A percentile compares a stretch with the other conserved stretches of the same genome.
These are phyloP conservation scores for Colletotrichum paranaense DNA, from an alignment of 2,329 filamentous ascomycete species.

Conservation along the genomic window DNA sequence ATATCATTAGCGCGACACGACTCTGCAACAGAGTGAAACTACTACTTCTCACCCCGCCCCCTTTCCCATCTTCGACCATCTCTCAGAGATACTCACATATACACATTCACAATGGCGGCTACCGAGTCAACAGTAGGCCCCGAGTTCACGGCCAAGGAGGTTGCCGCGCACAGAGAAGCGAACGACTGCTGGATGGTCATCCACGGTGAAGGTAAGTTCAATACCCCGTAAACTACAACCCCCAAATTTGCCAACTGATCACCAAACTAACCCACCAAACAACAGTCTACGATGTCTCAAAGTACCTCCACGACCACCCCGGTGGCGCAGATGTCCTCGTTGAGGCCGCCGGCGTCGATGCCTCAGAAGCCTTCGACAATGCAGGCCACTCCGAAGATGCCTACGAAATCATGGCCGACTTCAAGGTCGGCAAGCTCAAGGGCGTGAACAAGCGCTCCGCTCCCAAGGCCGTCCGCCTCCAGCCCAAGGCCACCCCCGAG, in stretches of 20 bases:
- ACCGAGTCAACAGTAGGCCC: slow-evolving; percentile 30
- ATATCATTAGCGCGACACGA: background rate
- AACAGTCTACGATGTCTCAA: slow-evolving; percentile 68
- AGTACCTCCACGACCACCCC: slow-evolving; percentile 70
- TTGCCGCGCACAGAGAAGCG: slow-evolving; percentile 60
- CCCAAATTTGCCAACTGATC: no score
- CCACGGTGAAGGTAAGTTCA: slow-evolving; percentile 61
- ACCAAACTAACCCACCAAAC: background rate
- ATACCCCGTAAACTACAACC: background rate
- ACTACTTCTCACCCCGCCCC: background rate
- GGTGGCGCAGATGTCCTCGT: slow-evolving; percentile 83
- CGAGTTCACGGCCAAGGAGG: slow-evolving; percentile 51
- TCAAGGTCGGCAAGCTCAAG: slow-evolving; percentile 50
- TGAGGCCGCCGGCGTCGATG: slow-evolving; percentile 82
- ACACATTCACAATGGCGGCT: slow-evolving; percentile 17
- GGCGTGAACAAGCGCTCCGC: slow-evolving; percentile 40
- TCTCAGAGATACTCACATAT: slow-evolving; percentile 8
- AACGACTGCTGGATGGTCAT: slow-evolving; percentile 66
- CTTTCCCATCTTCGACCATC: background rate
- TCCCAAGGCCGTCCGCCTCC: slow-evolving; percentile 40
- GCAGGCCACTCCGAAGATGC: slow-evolving; percentile 81
- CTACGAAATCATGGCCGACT: slow-evolving; percentile 53
- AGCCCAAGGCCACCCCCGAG: slow-evolving; percentile 25
- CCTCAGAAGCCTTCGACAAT: slow-evolving; percentile 84
- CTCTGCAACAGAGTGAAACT: background rate